Conservation (phyloP, 2,329 filamentous ascomycete genomes). For the Annulohypoxylon truncatum region DNA sequence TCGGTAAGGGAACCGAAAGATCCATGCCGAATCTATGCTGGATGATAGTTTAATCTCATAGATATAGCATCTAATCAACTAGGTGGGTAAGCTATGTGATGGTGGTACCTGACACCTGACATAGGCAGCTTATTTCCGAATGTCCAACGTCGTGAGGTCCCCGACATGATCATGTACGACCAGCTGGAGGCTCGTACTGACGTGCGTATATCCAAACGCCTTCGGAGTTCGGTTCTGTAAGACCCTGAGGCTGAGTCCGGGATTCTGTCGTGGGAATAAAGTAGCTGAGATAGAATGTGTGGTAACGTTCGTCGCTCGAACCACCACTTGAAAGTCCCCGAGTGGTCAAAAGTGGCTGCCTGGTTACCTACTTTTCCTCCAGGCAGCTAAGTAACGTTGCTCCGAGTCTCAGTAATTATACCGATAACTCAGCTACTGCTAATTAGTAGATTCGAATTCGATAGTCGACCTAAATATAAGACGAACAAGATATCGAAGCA, state of each 20-base stretch:
- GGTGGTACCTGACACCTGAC: not conserved
- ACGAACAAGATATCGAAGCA: not conserved
- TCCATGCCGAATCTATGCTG: not conserved
- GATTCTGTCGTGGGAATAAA: not conserved
- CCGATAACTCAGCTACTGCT: not conserved
- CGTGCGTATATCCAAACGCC: not conserved
- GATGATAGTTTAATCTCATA: not conserved
- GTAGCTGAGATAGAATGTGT: not conserved
- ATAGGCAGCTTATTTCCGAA: not conserved
- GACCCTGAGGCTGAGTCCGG: not conserved
- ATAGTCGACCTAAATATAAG: not conserved
- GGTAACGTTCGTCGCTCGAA: not conserved
- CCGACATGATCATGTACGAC: not conserved
- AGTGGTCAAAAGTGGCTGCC: not conserved
- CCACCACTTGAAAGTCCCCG: not conserved
- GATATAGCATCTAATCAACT: too few species aligned
- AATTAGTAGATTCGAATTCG: not conserved
- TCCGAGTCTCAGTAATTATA: not conserved
- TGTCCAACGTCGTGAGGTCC: not conserved
- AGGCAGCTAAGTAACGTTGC: not conserved
- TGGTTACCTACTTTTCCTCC: not conserved
- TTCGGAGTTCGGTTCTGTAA: not conserved
- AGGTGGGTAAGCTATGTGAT: not conserved
- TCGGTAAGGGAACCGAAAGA: slow-evolving; percentile 8
- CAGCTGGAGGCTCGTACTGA: not conserved